Evolutionary conservation across 179 eudicot species (phyloP), one percentile per base, ranked within the genome.

Genomic region (Nepenthes alata): DNA sequence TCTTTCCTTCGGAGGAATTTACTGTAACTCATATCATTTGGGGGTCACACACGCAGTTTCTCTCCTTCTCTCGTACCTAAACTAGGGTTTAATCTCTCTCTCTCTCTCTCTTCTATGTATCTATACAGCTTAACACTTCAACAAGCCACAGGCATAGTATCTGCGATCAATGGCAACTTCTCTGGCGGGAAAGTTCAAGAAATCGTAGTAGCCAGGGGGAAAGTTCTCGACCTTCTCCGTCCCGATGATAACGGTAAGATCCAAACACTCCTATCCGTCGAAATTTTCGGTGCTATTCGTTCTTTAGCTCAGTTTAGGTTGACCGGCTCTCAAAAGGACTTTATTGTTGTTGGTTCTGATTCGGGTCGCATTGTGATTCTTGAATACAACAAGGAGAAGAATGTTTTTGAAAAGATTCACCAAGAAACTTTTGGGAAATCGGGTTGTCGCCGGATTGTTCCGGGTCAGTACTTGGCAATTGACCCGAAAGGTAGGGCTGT

Each of bases 401-500:
- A 93, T 52, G 75, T 70, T 0, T 87, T 94, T 34, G 94, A 89
- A 58, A 85, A 94, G 58, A 70, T 90, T 57, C 99, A 94, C 55
- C 95, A 90, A 64, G 97, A 94, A 25, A 90, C 99, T 0, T 94
- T 89, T 15, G 99, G 99, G 13, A 94, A 94, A 15, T 87, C 95
- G 6, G 97, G 99, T 1, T 80, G 94, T 70, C 81, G 99, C 35
- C 73, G 97, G 36, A 90, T 94, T 62, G 99, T 94, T 0, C 97
- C 95, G 0, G 98, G 98, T 0, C 98, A 93, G 82, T 93, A 80
- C 62, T 57, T 89, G 60, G 95, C 91, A 1, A 65, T 93, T 47
- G 98, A 93, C 59, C 97, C 98, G 0, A 89, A 89, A 67, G 98
- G 98, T 8, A 53, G 98, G 36, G 98, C 98, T 5, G 95, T 85